These are phyloP conservation scores for Cajanus cajan DNA, from an alignment of 306 rosid species.

Conservation along the genomic window DNA sequence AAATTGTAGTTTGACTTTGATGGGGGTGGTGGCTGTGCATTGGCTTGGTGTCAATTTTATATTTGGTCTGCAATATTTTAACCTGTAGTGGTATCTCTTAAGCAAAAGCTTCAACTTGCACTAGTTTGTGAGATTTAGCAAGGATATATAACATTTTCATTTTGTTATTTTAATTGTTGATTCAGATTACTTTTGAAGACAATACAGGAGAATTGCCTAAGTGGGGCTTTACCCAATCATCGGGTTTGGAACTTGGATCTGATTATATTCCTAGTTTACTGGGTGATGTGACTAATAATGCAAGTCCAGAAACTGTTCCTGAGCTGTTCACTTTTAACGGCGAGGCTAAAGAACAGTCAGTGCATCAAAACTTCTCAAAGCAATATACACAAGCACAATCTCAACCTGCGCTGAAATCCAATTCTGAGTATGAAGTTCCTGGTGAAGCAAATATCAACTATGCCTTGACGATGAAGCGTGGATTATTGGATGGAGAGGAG, in stretches of 20 bases:
- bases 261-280: constrained; percentile 27
- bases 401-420: constrained; percentile 33
- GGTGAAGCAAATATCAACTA: constrained; percentile 49
- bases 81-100: not conserved
- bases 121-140: constrained; percentile 6
- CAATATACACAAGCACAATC: constrained; percentile 47
- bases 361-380: constrained; percentile 36
- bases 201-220: constrained; percentile 40
- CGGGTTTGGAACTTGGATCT: constrained; percentile 46
- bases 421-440: constrained; percentile 40
- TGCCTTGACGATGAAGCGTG: constrained; percentile 51
- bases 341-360: constrained; percentile 40
- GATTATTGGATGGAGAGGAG: constrained; percentile 58
- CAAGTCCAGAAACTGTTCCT: constrained; percentile 33
- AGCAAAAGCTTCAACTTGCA: constrained; percentile 2
- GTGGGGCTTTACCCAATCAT: constrained; percentile 47
- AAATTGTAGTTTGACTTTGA: not conserved
- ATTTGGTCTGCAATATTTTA: constrained; percentile 16
- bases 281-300: constrained; percentile 32
- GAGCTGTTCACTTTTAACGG: constrained; percentile 33
- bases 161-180: constrained; percentile 33
- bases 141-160: constrained; percentile 9
- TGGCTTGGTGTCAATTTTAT: constrained; percentile 6
- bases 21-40: not conserved
- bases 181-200: constrained; percentile 63